phyloP scores from a whole-genome alignment of 2,329 filamentous ascomycete genomes.

The Fusarium circinatum region DNA sequence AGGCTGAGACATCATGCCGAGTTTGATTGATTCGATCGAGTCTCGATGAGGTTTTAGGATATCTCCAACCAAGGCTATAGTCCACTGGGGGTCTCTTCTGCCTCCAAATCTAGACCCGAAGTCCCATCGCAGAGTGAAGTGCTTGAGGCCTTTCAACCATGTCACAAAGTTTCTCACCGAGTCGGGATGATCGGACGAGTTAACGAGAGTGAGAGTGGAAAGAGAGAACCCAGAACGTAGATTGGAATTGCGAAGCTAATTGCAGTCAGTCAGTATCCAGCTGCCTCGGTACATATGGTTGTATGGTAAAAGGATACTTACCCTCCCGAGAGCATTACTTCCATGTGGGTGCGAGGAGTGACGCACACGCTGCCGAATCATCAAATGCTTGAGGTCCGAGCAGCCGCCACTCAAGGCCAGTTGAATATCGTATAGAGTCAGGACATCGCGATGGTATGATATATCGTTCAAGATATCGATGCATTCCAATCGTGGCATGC shows the following conservation, averaged over 20 bases:
- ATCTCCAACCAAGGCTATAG: background rate
- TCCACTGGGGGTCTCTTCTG: background rate
- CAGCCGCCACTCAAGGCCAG: background rate
- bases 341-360: accelerated
- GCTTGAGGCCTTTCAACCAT: background rate
- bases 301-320: background rate
- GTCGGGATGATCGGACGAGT: background rate
- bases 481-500: background rate
- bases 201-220: background rate
- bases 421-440: background rate
- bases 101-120: background rate
- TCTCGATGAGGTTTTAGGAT: background rate
- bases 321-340: too few species aligned
- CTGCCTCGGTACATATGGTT: background rate
- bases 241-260: background rate
- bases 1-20: background rate
- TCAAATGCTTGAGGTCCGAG: background rate
- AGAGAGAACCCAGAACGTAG: background rate
- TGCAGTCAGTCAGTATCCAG: background rate
- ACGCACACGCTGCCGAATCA: background rate
- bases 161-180: background rate
- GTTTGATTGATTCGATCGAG: background rate
- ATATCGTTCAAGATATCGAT: background rate
- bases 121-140: background rate
- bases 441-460: background rate